These are phyloP conservation scores for Keithomyces neogunnii DNA, from an alignment of 2,329 filamentous ascomycete species.

Conservation along the genomic window DNA sequence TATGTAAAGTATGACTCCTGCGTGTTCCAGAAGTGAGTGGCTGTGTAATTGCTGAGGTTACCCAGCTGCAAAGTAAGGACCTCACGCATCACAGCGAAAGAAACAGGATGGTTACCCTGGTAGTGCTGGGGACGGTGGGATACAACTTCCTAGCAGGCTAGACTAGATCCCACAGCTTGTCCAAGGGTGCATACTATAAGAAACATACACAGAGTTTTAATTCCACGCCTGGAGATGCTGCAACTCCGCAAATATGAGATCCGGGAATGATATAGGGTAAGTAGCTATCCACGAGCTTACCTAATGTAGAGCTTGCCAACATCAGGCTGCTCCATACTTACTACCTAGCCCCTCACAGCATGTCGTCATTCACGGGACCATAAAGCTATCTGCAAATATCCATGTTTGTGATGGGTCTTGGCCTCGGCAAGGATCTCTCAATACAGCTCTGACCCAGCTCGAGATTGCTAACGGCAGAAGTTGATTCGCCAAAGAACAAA, in stretches of 20 bases:
- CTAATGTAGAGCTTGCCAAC: not conserved
- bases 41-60: constrained; percentile 84
- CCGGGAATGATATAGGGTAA: not conserved
- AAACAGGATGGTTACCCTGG: too few relatives aligned
- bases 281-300: not conserved
- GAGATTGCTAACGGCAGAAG: not conserved
- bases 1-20: constrained; percentile 99
- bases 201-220: too few relatives aligned
- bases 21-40: constrained; percentile 95
- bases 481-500: not conserved
- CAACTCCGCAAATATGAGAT: not conserved
- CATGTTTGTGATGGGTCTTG: too few relatives aligned
- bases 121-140: too few relatives aligned
- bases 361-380: not conserved
- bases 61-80: constrained; percentile 91
- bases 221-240: too few relatives aligned
- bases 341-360: not conserved
- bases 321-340: not conserved
- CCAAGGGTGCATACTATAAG: too few relatives aligned
- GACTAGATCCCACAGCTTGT: too few relatives aligned
- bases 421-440: not conserved
- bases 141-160: too few relatives aligned
- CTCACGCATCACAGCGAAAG: constrained; percentile 64
- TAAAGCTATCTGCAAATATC: too few relatives aligned
- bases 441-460: not conserved